Conservation (phyloP, 1,139 yeast genomes). For the Taphrina betulina region DNA sequence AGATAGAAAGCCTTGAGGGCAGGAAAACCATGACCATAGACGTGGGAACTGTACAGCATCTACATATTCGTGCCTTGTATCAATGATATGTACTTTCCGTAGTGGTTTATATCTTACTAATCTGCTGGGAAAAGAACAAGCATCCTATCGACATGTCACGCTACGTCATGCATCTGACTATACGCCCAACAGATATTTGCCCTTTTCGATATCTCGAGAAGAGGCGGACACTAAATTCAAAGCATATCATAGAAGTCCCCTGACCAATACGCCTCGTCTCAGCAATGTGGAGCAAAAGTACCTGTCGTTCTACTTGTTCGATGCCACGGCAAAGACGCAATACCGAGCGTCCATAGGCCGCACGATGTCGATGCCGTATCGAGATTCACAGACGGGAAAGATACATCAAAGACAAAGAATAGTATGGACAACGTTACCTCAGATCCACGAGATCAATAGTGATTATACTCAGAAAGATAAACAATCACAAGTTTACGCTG, state of each 20-base stretch:
- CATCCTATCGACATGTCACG: background rate
- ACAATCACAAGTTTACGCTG: slow-evolving; percentile 26
- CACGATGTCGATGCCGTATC: slow-evolving; percentile 23
- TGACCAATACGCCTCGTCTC: slow-evolving; percentile 17
- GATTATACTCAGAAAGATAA: slow-evolving; percentile 16
- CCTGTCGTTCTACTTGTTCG: slow-evolving; percentile 20
- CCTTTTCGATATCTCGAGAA: slow-evolving; percentile 2
- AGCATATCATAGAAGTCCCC: slow-evolving; percentile 16
- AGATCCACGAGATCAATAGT: slow-evolving; percentile 24
- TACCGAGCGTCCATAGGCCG: slow-evolving; percentile 24
- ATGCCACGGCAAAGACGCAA: slow-evolving; percentile 7
- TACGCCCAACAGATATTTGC: background rate
- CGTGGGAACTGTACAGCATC: too few relatives aligned
- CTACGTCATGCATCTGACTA: slow-evolving; percentile 5
- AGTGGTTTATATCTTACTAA: too few relatives aligned
- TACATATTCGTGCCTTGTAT: too few relatives aligned
- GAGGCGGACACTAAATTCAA: background rate
- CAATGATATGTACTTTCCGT: too few relatives aligned
- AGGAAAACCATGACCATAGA: too few relatives aligned
- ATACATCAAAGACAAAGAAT: slow-evolving; percentile 17
- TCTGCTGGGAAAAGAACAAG: too few relatives aligned
- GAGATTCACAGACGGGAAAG: slow-evolving; percentile 31
- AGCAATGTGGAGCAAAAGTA: slow-evolving; percentile 12
- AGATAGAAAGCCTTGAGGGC: too few relatives aligned
- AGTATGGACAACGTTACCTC: slow-evolving; percentile 24